Base-by-base conservation (phyloP, 352 stramenopile genomes). In the Globisporangium carolinianum region DNA sequence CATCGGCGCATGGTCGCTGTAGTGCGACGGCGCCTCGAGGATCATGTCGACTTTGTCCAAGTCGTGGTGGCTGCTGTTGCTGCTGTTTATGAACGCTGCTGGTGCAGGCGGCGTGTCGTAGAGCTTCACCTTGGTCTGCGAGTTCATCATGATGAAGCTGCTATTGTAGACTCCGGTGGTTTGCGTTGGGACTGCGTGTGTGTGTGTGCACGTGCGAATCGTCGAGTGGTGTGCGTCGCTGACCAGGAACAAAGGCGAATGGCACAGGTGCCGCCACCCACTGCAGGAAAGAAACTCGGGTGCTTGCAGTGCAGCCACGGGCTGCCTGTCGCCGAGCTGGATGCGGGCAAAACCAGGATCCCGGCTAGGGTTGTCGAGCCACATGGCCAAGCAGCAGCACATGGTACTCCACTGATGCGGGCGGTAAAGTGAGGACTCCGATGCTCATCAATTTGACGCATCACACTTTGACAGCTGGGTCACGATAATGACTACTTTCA, bases 11-110 rank as follows among this genome's bases (percentile, higher is more conserved):
- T 58, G 35, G 10, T 60, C 41, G 41, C 41, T 46, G 41, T 14
- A 15, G 10, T 52, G 52, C 12, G 15, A 53, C 8, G 47, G 59
- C 12, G 59, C 58, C 39, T 66, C 55, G 39, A 66, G 60, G 32
- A 66, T 66, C 55, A 59, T 66, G 41, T 66, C 60, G 54, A 66
- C 59, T 48, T 63, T 66, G 37, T 66, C 60, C 32, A 66, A 47
- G n/a, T 24, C 15, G 45, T 37, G 17, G 49, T 37, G 37, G 49
- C 12, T 42, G 2, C 49, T 43, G 49, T 32, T 41, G 18, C 49
- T 24, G 49, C 12, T 49, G 45, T 49, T 49, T 12, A 3, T 5
- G 39, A 14, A 43, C 39, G 39, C 11, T 43, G 11, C 11, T 12
- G 39, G 39, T 43, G 39, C 39, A 43, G 39, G 11, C 11, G 39